Conservation (phyloP, 345 rosid species). For the Adansonia digitata region DNA sequence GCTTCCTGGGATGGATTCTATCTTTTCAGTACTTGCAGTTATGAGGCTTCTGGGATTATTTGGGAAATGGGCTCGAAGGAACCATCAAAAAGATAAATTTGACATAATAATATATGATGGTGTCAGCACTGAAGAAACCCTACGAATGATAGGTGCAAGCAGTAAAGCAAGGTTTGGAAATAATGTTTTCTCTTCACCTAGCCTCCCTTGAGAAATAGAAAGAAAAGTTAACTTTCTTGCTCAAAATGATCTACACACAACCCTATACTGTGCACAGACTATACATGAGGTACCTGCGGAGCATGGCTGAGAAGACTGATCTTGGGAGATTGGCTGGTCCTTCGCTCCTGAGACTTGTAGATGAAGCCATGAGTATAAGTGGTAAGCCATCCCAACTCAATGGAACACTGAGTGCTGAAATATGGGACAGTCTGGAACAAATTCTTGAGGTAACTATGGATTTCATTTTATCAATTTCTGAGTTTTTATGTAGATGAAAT, state of each 20-base stretch:
- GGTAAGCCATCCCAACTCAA: constrained; percentile 40
- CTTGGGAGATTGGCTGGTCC: constrained; percentile 84
- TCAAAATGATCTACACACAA: constrained; percentile 5
- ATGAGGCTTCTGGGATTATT: constrained; percentile 55
- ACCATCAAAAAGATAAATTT: constrained; percentile 37
- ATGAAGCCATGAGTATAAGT: constrained; percentile 58
- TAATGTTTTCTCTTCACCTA: not conserved
- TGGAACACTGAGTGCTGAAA: constrained; percentile 49
- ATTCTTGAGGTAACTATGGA: constrained; percentile 55
- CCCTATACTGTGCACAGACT: constrained; percentile 35
- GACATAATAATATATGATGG: constrained; percentile 70
- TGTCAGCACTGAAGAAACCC: constrained; percentile 59
- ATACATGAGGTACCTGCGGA: constrained; percentile 73
- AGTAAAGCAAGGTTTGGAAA: constrained; percentile 62
- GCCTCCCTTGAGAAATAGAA: not conserved
- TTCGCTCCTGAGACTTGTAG: constrained; percentile 62
- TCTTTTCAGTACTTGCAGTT: constrained; percentile 52
- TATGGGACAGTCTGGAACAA: constrained; percentile 69
- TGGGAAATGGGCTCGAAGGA: constrained; percentile 35
- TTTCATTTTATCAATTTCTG: not conserved
- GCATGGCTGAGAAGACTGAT: constrained; percentile 81
- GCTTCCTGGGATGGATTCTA: constrained; percentile 94
- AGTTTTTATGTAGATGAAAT: not conserved
- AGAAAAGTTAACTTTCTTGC: not conserved
- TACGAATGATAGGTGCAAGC: constrained; percentile 68